Base-by-base conservation (phyloP, 805 yeast species). In the Candida maris region DNA sequence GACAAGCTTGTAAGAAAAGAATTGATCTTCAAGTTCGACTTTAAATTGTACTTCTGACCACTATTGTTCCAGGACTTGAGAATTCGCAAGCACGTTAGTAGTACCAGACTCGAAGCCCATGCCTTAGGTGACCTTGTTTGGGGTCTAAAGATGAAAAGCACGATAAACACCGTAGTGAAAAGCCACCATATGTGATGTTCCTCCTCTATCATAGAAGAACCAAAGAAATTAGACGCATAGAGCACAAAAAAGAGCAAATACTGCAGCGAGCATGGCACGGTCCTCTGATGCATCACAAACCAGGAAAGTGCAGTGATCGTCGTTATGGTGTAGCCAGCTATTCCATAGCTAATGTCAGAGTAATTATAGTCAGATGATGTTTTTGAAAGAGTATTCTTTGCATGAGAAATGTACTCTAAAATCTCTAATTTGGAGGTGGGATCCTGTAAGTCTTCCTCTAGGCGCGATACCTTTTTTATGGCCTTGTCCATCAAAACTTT, bases 171-270 rank as follows among this genome's bases (percentile, higher is more conserved):
- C 0, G 75, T 65, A 0, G 73, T 56, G 16, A 73, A 63, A 79
- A 86, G 84, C 85, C 95, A 93, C 98, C 98, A 93, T 13, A 89
- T 59, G 54, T 89, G 96, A 54, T 93, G 95, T 54, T 93, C 98
- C 57, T 93, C 98, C 53, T 93, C 98, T 13, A 93, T 83, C 39
- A 89, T 68, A 19, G 96, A 89, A 42, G 94, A 86, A 8, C 89
- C 96, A 62, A 89, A 86, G 45, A 81, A 70, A 0, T 85, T 70
- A 0, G 67, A 24, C 3, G 81, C 73, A 36, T 79, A 70, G 0
- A 66, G 9, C 13, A 54, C 37, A 39, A 52, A 54, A 31, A 26
- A 70, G 28, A 14, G 64, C 30, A 48, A 52, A 52, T 38, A 57
- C 20, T 51, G 50, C 8, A 41, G 45, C 4, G 47, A 19, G 39